Evolutionary conservation across 768 basidiomycete genomes (phyloP).

Genomic region (Leucocoprinus sp.): DNA sequence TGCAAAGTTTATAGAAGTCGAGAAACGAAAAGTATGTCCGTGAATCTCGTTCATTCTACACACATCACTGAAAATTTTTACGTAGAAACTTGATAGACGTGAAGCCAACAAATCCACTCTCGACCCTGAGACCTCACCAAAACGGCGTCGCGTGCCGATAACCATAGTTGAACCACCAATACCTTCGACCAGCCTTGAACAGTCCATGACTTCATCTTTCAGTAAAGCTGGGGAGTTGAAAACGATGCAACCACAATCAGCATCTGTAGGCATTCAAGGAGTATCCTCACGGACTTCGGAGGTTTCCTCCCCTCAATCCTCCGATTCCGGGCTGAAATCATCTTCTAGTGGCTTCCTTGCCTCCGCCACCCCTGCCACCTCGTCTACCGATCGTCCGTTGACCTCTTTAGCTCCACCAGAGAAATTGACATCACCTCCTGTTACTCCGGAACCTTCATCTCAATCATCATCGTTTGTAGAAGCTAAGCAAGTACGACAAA

Average conservation of each 20-base stretch:
- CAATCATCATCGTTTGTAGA: constrained; percentile 41
- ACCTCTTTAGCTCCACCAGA: constrained; percentile 12
- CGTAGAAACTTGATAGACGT: constrained; percentile 23
- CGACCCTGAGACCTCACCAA: constrained; percentile 18
- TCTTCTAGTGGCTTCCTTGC: background rate
- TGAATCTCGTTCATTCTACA: background rate
- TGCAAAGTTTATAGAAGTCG: constrained; percentile 27
- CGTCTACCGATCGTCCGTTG: constrained; percentile 3
- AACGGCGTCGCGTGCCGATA: constrained; percentile 57
- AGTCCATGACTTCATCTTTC: background rate
- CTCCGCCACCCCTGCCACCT: constrained; percentile 1
- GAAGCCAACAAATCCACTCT: constrained; percentile 14
- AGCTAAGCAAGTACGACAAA: constrained; percentile 49
- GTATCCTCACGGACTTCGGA: constrained; percentile 17
- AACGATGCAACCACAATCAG: background rate
- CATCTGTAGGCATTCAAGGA: constrained; percentile 14
- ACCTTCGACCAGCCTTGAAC: background rate
- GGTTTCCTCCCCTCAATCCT: constrained; percentile 1
- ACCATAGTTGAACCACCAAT: constrained; percentile 39
- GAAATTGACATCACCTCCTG: constrained; percentile 1
- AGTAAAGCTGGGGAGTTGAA: background rate
- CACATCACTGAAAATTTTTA: background rate
- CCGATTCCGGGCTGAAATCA: constrained; percentile 1
- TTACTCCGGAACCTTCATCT: constrained; percentile 8
- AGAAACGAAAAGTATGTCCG: constrained; percentile 26